These are phyloP conservation scores for Graphilbum fragrans DNA, from an alignment of 2,329 filamentous ascomycete species.

Conservation along the genomic window DNA sequence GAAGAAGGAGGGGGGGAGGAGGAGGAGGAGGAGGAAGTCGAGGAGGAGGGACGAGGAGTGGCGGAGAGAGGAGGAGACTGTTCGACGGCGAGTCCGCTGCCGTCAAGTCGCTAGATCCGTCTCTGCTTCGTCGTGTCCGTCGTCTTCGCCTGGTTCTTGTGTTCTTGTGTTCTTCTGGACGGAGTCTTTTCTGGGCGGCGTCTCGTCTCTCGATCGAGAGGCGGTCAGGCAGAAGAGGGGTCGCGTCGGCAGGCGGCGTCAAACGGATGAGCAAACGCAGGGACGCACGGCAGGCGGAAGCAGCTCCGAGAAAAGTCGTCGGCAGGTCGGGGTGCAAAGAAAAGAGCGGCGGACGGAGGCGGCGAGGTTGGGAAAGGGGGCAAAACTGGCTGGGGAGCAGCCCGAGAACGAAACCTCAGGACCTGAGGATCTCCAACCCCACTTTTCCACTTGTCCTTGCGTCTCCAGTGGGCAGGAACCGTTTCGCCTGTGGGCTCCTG, in stretches of 20 bases:
- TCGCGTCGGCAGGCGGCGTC: not conserved
- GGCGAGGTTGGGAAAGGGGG: not conserved
- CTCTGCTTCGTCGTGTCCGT: no score
- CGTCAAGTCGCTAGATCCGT: no score
- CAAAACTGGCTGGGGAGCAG: not conserved
- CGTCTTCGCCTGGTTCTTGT: no score
- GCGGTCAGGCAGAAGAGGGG: not conserved
- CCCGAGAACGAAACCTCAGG: not conserved
- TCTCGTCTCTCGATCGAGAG: no score
- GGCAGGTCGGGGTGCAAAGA: not conserved
- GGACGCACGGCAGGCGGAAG: not conserved
- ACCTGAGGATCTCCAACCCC: not conserved
- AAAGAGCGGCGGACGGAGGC: not conserved
- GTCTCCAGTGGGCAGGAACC: not conserved
- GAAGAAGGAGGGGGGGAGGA: not conserved
- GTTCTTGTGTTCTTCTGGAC: no score
- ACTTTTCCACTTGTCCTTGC: not conserved
- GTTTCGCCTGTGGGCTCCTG: not conserved
- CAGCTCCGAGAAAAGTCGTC: not conserved
- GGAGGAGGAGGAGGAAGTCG: not conserved
- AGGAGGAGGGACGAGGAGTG: not conserved
- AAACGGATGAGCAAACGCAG: not conserved
- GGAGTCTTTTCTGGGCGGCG: no score
- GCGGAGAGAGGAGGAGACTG: not conserved
- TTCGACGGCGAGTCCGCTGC: no score